Conservation (phyloP, 345 rosid species). For the Heritiera littoralis region DNA sequence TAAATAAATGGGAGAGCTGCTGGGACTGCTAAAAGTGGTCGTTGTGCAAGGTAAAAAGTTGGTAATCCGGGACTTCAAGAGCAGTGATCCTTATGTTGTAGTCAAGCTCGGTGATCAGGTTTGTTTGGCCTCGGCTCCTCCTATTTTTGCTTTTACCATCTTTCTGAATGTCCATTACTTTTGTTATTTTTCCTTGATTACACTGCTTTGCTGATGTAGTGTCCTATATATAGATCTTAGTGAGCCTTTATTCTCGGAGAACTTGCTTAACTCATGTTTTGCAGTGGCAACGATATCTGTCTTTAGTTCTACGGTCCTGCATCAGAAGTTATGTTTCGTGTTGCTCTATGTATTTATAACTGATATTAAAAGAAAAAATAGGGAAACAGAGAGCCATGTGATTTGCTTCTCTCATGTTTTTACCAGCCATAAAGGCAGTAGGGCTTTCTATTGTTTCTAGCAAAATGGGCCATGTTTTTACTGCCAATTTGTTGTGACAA, state of each 20-base stretch:
- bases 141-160: neutral
- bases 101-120: conserved; percentile 88
- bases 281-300: neutral
- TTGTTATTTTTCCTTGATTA: neutral
- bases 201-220: neutral
- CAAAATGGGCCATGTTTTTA: neutral
- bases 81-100: conserved; percentile 94
- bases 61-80: conserved; percentile 89
- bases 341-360: neutral
- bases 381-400: neutral
- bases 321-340: neutral
- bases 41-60: conserved; percentile 76
- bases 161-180: neutral
- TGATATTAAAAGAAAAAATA: neutral
- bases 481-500: neutral
- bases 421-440: neutral
- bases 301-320: neutral
- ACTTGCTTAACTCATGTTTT: neutral
- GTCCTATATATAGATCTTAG: neutral
- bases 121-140: conserved; percentile 3
- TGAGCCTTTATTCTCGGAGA: neutral
- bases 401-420: conserved; percentile 14
- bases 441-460: neutral
- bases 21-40: conserved; percentile 48
- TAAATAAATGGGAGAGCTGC: conserved; percentile 57